Conservation (phyloP, 345 rosid genomes). For the Carallia brachiata region DNA sequence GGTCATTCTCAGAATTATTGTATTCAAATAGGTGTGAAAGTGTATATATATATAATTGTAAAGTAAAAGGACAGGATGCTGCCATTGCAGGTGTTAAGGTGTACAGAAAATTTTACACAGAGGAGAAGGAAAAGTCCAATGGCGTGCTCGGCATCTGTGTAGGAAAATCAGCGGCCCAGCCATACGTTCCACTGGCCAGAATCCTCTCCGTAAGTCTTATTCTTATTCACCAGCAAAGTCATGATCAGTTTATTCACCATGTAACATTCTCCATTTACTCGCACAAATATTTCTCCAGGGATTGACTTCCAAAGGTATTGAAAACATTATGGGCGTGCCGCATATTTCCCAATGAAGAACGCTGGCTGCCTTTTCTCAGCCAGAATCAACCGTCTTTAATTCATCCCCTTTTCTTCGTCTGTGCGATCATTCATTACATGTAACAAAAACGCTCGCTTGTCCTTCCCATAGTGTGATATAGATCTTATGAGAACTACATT, state of each 20-base stretch:
- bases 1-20: too few relatives aligned
- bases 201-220: constrained; percentile 57
- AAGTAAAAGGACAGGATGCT: too few relatives aligned
- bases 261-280: too few relatives aligned
- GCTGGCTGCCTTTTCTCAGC: background rate
- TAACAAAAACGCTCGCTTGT: too few relatives aligned
- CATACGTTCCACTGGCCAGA: constrained; percentile 50
- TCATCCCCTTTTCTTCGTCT: background rate
- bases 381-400: background rate
- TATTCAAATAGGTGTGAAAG: background rate
- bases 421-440: too few relatives aligned
- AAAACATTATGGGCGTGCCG: background rate
- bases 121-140: constrained; percentile 57
- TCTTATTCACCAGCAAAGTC: too few relatives aligned
- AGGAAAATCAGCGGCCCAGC: constrained; percentile 49
- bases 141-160: constrained; percentile 65
- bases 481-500: too few relatives aligned
- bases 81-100: constrained; percentile 46
- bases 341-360: background rate
- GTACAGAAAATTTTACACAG: constrained; percentile 62
- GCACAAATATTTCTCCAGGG: background rate
- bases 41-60: background rate
- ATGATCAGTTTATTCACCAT: too few relatives aligned
- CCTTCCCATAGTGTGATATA: too few relatives aligned
- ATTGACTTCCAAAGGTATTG: background rate